Evolutionary conservation across 1,284 basidiomycete species (phyloP).

Genomic region (Sparassis latifolia): DNA sequence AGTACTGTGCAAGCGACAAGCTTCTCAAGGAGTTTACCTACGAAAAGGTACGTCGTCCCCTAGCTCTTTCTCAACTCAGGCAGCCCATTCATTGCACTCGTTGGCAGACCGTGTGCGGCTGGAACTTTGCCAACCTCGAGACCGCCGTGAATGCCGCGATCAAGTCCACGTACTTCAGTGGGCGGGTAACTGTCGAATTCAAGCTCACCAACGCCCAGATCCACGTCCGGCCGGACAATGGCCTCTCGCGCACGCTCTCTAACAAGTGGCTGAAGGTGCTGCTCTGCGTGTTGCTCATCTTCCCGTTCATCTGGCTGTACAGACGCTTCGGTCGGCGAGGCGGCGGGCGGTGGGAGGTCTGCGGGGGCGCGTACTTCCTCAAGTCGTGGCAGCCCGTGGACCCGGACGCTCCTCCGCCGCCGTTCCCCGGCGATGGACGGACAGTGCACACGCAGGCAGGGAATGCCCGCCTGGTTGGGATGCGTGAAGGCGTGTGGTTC

Average conservation of each 20-base stretch:
- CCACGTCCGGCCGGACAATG: conserved; percentile 55
- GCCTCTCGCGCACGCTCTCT: conserved; percentile 52
- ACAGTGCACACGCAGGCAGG: conserved; percentile 27
- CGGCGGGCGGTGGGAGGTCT: conserved; percentile 63
- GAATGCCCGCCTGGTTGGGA: conserved; percentile 39
- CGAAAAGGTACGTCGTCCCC: conserved; percentile 36
- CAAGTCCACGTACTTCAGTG: conserved; percentile 46
- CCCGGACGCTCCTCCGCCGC: conserved; percentile 15
- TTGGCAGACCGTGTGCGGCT: conserved; percentile 54
- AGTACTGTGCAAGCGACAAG: conserved; percentile 56
- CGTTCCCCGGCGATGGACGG: conserved; percentile 12
- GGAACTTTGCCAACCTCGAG: conserved; percentile 56
- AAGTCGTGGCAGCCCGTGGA: conserved; percentile 37
- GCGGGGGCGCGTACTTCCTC: conserved; percentile 62
- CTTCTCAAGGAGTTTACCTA: conserved; percentile 62
- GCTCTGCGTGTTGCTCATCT: conserved; percentile 57
- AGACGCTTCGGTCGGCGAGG: conserved; percentile 52
- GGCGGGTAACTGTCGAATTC: conserved; percentile 45
- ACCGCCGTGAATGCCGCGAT: conserved; percentile 42
- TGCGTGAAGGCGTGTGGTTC: conserved; percentile 74
- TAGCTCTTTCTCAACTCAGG: background rate
- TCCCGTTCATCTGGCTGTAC: conserved; percentile 71
- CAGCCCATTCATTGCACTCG: background rate
- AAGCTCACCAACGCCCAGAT: conserved; percentile 37
- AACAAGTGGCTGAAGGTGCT: conserved; percentile 62